Conservation (phyloP, 331 rosid genomes). For the Phaseolus coccineus region DNA sequence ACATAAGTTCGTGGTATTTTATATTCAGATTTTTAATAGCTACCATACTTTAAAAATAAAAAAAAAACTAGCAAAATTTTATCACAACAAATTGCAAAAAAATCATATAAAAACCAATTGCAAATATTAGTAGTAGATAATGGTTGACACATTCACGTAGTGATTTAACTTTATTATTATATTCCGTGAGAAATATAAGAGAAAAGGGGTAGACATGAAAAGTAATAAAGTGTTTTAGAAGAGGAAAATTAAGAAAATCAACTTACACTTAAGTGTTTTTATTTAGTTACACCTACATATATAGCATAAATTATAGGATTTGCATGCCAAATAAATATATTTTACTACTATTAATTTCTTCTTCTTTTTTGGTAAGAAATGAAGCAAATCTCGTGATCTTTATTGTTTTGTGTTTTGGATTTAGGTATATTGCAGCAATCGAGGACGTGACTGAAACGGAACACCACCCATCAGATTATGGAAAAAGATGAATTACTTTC, state of each 20-base stretch:
- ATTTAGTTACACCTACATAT: neutral
- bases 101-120: too few relatives aligned
- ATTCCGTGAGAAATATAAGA: neutral
- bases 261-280: too few relatives aligned
- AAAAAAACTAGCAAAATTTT: too few relatives aligned
- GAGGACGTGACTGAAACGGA: slow-evolving; percentile 34
- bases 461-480: neutral
- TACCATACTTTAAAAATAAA: too few relatives aligned
- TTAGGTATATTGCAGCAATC: neutral
- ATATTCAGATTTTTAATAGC: too few relatives aligned
- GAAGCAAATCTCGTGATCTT: neutral
- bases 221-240: neutral
- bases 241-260: neutral
- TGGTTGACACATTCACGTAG: too few relatives aligned
- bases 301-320: neutral
- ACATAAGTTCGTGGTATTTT: too few relatives aligned
- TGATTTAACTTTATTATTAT: neutral
- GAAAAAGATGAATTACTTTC: neutral
- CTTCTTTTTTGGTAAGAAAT: neutral
- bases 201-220: neutral
- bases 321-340: neutral
- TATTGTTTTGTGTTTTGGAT: neutral
- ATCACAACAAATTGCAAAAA: too few relatives aligned
- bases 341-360: neutral
- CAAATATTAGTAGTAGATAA: too few relatives aligned